Evolutionary conservation across 306 rosid species (phyloP), one percentile per base, ranked within the genome.

Genomic region (Mimosa pudica): DNA sequence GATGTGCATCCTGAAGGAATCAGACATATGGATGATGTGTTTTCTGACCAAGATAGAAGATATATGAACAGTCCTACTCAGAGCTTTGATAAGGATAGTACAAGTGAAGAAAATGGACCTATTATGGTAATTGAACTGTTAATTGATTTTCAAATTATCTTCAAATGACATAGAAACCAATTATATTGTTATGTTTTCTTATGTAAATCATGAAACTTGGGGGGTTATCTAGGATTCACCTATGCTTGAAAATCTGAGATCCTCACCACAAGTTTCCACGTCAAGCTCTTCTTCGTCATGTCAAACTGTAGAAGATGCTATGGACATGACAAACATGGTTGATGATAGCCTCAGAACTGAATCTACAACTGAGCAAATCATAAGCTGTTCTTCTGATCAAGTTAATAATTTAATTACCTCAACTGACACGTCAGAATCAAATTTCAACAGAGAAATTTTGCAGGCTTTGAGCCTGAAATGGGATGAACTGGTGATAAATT

Each of bases 401-500:
- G 72, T 64, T 60, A 42, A 74, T 75, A 62, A 77, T 35, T 52
- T 75, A 38, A 55, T 79, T 6, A 54, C 84, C 65, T 58, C 88
- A 65, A 77, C 67, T 44, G 74, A 81, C 74, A 80, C 80, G 30
- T 41, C 71, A 67, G 72, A 41, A 79, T 68, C 86, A 9, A 77
- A 88, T 67, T 54, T 35, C 47, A 41, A 82, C 54, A 82, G 61
- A 17, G 89, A 82, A 73, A 73, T 89, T 73, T 74, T 88, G 63
- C 86, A 81, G 83, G 84, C 79, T 30, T 84, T 93, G 41, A 70
- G 58, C 85, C 64, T 83, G 42, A 87, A 88, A 73, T 86, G 89
- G 83, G 86, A 87, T 38, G 92, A 83, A 75, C 80, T 88, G 7
- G 74, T 66, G 11, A 66, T 68, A 64, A 86, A 86, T 62, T 77